These are phyloP conservation scores for Pythium apleroticum DNA, from an alignment of 352 stramenopile species.

Conservation along the genomic window DNA sequence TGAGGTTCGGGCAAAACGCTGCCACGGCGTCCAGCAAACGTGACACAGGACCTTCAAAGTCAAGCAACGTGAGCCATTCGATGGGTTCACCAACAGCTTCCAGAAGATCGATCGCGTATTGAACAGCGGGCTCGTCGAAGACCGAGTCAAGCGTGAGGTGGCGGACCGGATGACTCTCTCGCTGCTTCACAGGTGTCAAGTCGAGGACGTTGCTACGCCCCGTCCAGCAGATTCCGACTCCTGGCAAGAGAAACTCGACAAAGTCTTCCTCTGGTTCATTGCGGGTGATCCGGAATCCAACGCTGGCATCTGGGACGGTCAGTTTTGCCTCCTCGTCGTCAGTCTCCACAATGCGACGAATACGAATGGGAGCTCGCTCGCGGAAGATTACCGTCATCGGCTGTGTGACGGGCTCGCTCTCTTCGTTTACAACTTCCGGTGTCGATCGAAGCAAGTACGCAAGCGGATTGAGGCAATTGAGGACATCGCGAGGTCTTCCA, in stretches of 20 bases:
- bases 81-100: constrained; percentile 12
- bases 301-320: not conserved
- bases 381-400: too few relatives aligned
- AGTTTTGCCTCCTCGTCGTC: not conserved
- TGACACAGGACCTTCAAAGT: not conserved
- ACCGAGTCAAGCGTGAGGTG: not conserved
- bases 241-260: constrained; percentile 6
- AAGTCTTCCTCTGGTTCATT: not conserved
- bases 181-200: not conserved
- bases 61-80: constrained; percentile 1
- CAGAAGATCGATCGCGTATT: constrained; percentile 8
- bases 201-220: not conserved
- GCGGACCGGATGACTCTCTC: not conserved
- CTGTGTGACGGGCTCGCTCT: not conserved
- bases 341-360: not conserved
- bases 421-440: not conserved
- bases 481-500: not conserved
- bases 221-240: not conserved
- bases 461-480: not conserved
- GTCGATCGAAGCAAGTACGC: not conserved
- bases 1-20: constrained; percentile 15
- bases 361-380: not conserved
- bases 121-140: not conserved
- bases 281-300: not conserved
- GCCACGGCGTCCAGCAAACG: constrained; percentile 5